phyloP scores from a whole-genome alignment of 2,329 filamentous ascomycete species.

The Fusarium graminum region DNA sequence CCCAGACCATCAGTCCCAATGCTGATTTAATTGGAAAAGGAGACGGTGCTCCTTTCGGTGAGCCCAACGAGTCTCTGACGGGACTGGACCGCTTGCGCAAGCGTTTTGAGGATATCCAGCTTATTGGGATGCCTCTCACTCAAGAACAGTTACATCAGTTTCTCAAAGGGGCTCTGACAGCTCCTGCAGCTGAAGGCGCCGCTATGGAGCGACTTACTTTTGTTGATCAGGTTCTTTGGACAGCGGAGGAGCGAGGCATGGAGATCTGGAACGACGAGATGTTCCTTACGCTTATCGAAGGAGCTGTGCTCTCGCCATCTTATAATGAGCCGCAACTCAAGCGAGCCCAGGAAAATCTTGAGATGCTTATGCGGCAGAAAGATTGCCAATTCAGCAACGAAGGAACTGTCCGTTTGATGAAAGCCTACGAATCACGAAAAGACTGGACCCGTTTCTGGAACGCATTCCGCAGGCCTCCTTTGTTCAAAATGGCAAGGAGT shows the following conservation, averaged over 20 bases:
- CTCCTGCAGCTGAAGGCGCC: constrained; percentile 38
- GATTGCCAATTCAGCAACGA: constrained; percentile 56
- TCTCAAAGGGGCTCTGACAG: constrained; percentile 56
- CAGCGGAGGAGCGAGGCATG: constrained; percentile 61
- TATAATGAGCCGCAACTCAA: constrained; percentile 52
- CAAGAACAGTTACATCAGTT: constrained; percentile 55
- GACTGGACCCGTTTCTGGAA: constrained; percentile 72
- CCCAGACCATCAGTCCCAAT: too few species aligned
- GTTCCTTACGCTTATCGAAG: constrained; percentile 62
- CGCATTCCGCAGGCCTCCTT: constrained; percentile 68
- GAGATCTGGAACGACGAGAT: constrained; percentile 60
- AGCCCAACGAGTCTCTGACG: constrained; percentile 6
- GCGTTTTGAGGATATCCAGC: constrained; percentile 57
- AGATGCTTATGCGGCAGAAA: constrained; percentile 58
- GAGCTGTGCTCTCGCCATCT: constrained; percentile 52
- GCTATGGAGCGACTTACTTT: constrained; percentile 54
- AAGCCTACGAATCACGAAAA: constrained; percentile 59
- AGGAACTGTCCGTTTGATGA: constrained; percentile 59
- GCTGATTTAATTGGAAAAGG: not conserved
- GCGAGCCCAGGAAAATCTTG: constrained; percentile 60
- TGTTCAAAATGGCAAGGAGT: constrained; percentile 63
- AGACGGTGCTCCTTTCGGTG: not conserved
- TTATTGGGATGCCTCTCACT: constrained; percentile 54
- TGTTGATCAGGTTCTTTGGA: constrained; percentile 59
- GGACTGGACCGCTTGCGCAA: constrained; percentile 42